Evolutionary conservation across 2,329 filamentous ascomycete genomes (phyloP).

Genomic region (Thelonectria olida): DNA sequence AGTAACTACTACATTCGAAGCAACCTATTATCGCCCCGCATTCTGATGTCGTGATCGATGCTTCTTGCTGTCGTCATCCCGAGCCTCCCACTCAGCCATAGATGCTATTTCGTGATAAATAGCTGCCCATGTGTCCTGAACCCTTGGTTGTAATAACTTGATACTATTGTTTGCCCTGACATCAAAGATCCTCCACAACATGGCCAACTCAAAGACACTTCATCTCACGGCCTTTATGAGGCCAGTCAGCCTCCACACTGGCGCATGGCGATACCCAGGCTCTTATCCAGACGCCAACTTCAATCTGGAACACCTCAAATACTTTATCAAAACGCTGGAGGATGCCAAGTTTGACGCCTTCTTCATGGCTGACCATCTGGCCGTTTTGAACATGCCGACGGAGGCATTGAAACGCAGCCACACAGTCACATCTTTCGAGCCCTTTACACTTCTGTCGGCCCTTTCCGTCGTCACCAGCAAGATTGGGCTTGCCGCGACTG

Average conservation of each 20-base stretch:
- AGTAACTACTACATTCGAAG: not conserved
- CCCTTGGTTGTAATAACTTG: not conserved
- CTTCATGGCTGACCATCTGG: constrained; percentile 65
- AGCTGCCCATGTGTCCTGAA: not conserved
- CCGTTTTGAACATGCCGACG: constrained; percentile 64
- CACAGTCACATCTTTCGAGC: constrained; percentile 66
- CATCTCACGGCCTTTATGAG: constrained; percentile 69
- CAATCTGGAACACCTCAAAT: constrained; percentile 61
- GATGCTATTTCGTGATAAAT: not conserved
- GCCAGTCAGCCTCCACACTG: constrained; percentile 63
- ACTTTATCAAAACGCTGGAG: constrained; percentile 63
- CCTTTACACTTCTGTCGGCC: constrained; percentile 61
- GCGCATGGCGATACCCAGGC: constrained; percentile 65
- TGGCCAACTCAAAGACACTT: constrained; percentile 47
- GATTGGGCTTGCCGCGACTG: constrained; percentile 63
- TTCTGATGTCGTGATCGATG: constrained; percentile 31
- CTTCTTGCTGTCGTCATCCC: constrained; percentile 24
- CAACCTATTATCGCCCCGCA: constrained; percentile 15
- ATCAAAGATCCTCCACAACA: not conserved
- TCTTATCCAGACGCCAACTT: constrained; percentile 66
- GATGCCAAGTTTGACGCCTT: constrained; percentile 65
- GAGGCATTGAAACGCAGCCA: constrained; percentile 66
- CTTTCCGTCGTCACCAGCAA: constrained; percentile 57
- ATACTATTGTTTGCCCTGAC: not conserved
- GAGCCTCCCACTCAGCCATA: not conserved